Evolutionary conservation across 345 rosid species (phyloP), one percentile per base, ranked within the genome.

Genomic region (Chamaenerion angustifolium): DNA sequence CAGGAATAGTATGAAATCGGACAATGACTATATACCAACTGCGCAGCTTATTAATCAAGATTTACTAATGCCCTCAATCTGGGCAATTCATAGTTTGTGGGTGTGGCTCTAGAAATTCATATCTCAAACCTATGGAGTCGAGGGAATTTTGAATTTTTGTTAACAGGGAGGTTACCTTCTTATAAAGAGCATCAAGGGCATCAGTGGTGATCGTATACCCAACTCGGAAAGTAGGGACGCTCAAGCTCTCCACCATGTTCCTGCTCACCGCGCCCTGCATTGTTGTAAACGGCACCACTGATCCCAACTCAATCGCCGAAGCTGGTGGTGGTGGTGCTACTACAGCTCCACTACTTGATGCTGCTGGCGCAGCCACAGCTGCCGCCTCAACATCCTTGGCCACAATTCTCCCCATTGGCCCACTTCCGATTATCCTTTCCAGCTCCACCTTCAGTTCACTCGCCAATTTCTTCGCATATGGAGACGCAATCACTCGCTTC

Each of bases 361-460:
- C 48, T 11, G 51, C 58, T 13, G 70, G 56, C 0, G 63, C 61
- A 3, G 56, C 72, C 0, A 67, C 68, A 1, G 71, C 78, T 11
- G 81, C 88, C 0, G 79, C 83, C 63, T 86, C 94, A 31, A 87
- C 95, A 60, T 92, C 96, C 69, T 89, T 85, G 27, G 97, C 94
- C 59, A 89, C 97, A 68, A 89, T 85, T 66, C 97, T 85, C 15
- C 97, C 97, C 76, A 68, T 52, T 0, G 97, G 97, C 1, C 97
- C 97, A 75, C 81, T 83, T 31, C 94, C 95, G 48, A 64, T 68
- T 4, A 92, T 57, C 57, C 55, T 63, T 57, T 54, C 74, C 65
- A 92, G 64, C 42, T 86, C 95, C 56, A 86, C 72, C 49, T 92
- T 87, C 76, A 87, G 61, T 46, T 90, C 98, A 60, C 82, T 87